These are phyloP conservation scores for Xanthoconium stramineum DNA, from an alignment of 768 basidiomycete species.

Conservation along the genomic window DNA sequence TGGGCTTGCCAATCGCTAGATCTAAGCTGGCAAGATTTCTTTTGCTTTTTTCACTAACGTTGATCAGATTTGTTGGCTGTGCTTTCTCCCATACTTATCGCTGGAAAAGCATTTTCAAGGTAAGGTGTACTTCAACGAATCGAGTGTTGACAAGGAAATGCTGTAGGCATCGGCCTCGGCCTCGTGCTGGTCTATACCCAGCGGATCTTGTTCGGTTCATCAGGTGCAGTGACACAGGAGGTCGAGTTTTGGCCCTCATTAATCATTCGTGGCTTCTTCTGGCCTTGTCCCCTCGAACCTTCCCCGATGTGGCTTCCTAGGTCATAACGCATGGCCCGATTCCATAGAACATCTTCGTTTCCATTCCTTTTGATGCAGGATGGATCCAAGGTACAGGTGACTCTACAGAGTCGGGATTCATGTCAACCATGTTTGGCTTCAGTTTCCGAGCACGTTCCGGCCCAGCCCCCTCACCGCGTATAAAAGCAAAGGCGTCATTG, in stretches of 20 bases:
- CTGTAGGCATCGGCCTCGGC: not conserved
- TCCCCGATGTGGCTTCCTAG: not conserved
- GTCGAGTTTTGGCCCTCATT: not conserved
- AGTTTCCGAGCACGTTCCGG: not conserved
- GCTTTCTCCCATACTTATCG: not conserved
- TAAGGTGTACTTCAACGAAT: not conserved
- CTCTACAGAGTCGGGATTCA: not conserved
- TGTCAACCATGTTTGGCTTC: not conserved
- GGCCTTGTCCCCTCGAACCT: not conserved
- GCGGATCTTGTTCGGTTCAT: not conserved
- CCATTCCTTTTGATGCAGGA: conserved; percentile 14
- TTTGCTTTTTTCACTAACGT: not conserved
- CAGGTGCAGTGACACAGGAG: not conserved
- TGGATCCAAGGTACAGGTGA: conserved; percentile 6
- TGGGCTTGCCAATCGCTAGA: too few species aligned
- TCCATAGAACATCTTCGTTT: not conserved
- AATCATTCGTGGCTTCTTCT: not conserved
- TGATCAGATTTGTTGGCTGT: not conserved
- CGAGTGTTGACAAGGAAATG: not conserved
- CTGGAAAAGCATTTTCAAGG: too few species aligned
- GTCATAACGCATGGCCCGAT: not conserved
- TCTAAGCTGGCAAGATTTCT: not conserved
- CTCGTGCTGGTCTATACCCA: not conserved
- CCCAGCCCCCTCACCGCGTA: conserved; percentile 1
- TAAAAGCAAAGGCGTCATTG: not conserved